A percentile compares a stretch with the other conserved stretches of the same genome.
phyloP scores from a whole-genome alignment of 176 grass and related monocot genomes.

The Avena eriantha region DNA sequence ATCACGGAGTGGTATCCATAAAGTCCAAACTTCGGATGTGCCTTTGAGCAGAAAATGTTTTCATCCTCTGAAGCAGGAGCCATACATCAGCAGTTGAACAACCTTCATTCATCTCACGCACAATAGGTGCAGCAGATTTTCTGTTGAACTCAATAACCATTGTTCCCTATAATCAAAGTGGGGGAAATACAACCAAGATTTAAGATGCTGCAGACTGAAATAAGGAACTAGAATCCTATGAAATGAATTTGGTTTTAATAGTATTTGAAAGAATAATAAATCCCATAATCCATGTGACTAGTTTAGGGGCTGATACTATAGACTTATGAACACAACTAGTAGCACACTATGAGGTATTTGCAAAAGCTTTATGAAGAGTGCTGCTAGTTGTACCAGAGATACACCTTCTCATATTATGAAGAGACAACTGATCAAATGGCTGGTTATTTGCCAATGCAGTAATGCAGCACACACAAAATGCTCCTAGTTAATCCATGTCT shows the following conservation, averaged over 20 bases:
- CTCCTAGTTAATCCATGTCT: background rate
- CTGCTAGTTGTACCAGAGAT: too few relatives aligned
- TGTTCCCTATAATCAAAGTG: slow-evolving; percentile 65
- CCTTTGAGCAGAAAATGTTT: slow-evolving; percentile 38
- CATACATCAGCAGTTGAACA: slow-evolving; percentile 67
- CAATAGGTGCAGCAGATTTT: slow-evolving; percentile 59
- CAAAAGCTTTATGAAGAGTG: background rate
- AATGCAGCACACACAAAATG: background rate
- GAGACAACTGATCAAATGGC: background rate
- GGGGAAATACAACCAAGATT: slow-evolving; percentile 20
- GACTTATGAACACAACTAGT: slow-evolving; percentile 15
- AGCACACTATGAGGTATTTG: slow-evolving; percentile 2
- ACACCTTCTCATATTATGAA: background rate
- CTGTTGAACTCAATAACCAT: slow-evolving; percentile 84
- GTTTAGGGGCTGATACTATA: background rate
- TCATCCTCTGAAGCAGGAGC: slow-evolving; percentile 73
- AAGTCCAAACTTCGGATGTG: slow-evolving; percentile 37
- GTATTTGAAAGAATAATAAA: background rate
- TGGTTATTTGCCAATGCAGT: background rate
- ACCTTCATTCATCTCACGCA: slow-evolving; percentile 73
- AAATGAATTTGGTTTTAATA: background rate
- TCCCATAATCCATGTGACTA: background rate
- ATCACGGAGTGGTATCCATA: slow-evolving; percentile 68
- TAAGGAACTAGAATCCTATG: slow-evolving; percentile 5
- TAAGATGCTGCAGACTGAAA: slow-evolving; percentile 33